phyloP scores from a whole-genome alignment of 495 filamentous ascomycete genomes.

The Talaromyces ruber region DNA sequence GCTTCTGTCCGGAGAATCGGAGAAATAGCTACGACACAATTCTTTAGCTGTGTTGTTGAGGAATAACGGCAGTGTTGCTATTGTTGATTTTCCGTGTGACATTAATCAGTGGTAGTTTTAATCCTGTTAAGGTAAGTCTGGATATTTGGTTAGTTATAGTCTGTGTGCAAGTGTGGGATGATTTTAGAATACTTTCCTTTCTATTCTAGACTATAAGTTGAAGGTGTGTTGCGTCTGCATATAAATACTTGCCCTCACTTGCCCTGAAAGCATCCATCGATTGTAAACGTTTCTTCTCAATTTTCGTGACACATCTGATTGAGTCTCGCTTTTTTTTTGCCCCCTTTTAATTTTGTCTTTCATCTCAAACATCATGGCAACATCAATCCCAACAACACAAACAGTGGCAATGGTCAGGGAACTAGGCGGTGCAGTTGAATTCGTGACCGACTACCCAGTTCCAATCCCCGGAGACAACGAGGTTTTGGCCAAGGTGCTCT shows the following conservation, averaged over 20 bases:
- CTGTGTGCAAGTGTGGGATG: no score
- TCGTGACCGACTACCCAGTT: constrained; percentile 38
- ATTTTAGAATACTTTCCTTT: neutral
- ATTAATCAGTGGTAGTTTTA: neutral
- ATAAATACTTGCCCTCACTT: neutral
- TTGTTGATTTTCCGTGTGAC: neutral
- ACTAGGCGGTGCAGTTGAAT: constrained; percentile 36
- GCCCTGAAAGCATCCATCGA: neutral
- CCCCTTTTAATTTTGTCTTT: neutral
- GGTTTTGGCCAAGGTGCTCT: constrained; percentile 41
- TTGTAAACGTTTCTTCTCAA: neutral
- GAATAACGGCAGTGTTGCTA: neutral
- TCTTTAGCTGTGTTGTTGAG: neutral
- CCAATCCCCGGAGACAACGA: constrained; percentile 33
- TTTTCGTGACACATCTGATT: neutral
- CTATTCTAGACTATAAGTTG: neutral
- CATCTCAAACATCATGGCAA: constrained; percentile 15
- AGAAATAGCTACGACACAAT: neutral
- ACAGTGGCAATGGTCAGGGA: constrained; percentile 36
- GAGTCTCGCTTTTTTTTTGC: neutral
- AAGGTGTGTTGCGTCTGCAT: neutral
- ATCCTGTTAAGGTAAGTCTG: neutral
- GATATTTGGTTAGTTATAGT: neutral
- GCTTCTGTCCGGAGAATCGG: neutral
- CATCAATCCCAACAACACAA: constrained; percentile 29